Evolutionary conservation across 2,329 filamentous ascomycete species (phyloP).

Genomic region (Colletotrichum endophyticum): DNA sequence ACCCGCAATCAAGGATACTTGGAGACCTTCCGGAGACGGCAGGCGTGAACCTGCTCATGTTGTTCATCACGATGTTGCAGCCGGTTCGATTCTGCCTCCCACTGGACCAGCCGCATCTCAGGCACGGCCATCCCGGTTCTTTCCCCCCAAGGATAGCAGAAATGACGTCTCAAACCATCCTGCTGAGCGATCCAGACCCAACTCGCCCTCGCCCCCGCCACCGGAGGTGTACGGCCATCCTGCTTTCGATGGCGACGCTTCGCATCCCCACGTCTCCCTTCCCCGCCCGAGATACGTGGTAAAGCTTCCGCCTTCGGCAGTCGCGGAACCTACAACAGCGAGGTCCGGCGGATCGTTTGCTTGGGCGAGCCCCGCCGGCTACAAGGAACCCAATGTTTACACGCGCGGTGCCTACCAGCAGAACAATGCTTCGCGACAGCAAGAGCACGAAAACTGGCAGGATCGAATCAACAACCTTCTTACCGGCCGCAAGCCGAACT

Average conservation of each 20-base stretch:
- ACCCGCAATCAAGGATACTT: conserved; percentile 57
- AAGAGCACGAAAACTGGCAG: conserved; percentile 67
- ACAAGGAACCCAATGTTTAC: conserved; percentile 30
- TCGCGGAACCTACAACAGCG: conserved; percentile 37
- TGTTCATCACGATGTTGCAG: conserved; percentile 26
- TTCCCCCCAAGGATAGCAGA: conserved; percentile 59
- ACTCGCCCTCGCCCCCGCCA: conserved; percentile 74
- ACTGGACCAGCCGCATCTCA: conserved; percentile 41
- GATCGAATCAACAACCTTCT: conserved; percentile 83
- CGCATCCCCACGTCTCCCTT: conserved; percentile 71
- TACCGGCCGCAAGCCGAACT: conserved; percentile 65
- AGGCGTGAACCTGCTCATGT: conserved; percentile 35
- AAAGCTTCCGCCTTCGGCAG: conserved; percentile 71
- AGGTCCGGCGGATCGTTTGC: conserved; percentile 30
- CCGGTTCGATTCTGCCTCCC: conserved; percentile 28
- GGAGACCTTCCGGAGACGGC: conserved; percentile 50
- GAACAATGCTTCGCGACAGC: conserved; percentile 26
- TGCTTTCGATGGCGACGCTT: conserved; percentile 70
- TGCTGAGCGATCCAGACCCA: conserved; percentile 46
- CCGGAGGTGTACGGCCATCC: conserved; percentile 74
- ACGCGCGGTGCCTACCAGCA: neutral
- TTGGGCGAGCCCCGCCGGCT: conserved; percentile 39
- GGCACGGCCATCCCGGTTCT: conserved; percentile 64
- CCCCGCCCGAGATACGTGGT: conserved; percentile 78
- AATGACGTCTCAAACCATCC: conserved; percentile 37